Percentiles rank a stretch among this genome's conserved stretches.
Evolutionary conservation across 371 early-diverging fungal genomes (phyloP).

Genomic region (Massospora cicadina): DNA sequence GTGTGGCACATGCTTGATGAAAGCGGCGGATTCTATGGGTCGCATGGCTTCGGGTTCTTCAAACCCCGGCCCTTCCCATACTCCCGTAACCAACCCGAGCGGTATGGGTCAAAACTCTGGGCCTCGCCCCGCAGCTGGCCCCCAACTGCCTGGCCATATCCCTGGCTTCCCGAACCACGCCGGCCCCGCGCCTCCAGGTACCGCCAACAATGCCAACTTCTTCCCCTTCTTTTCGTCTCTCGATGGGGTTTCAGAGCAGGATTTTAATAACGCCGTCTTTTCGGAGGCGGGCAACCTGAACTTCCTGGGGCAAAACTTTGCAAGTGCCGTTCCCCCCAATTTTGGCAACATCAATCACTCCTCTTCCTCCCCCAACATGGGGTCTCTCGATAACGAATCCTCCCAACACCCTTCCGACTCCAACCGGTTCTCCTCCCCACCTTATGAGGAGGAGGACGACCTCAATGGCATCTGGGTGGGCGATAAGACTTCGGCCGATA

Average conservation of each 20-base stretch:
- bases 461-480: slow-evolving; percentile 11
- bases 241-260: slow-evolving; percentile 9
- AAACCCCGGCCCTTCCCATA: neutral
- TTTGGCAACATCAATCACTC: slow-evolving; percentile 8
- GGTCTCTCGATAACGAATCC: neutral
- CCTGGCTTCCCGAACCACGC: neutral
- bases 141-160: neutral
- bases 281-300: slow-evolving; percentile 11
- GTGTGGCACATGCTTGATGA: slow-evolving; percentile 2
- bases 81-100: neutral
- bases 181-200: neutral
- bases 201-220: slow-evolving; percentile 3
- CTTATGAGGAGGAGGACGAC: slow-evolving; percentile 11
- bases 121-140: neutral
- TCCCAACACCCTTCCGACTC: slow-evolving; percentile 11
- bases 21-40: neutral
- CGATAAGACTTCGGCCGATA: slow-evolving; percentile 8
- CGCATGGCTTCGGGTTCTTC: neutral
- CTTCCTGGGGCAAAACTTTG: slow-evolving; percentile 9
- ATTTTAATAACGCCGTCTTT: slow-evolving; percentile 7
- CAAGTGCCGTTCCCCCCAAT: slow-evolving; percentile 6
- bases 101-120: neutral
- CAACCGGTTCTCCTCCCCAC: slow-evolving; percentile 9
- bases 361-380: slow-evolving; percentile 7
- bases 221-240: slow-evolving; percentile 8